Percentiles rank a stretch among this genome's conserved stretches.
phyloP scores from a whole-genome alignment of 441 rosid genomes.

The Kokia cookei region DNA sequence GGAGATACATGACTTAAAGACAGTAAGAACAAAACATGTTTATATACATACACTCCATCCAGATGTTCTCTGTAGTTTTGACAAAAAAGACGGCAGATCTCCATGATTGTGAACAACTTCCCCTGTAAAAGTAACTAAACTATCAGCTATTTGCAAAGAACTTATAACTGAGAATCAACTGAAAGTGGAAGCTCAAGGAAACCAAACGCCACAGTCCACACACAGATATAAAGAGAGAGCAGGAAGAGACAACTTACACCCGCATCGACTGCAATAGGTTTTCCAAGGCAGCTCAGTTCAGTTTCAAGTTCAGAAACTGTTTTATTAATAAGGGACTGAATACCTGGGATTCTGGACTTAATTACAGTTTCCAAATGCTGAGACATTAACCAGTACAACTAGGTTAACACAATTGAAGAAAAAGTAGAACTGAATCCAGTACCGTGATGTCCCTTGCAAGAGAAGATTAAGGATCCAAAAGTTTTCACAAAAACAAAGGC shows the following conservation, averaged over 20 bases:
- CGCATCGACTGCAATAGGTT: slow-evolving; percentile 94
- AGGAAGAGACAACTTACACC: slow-evolving; percentile 55
- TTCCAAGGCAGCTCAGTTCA: slow-evolving; percentile 95
- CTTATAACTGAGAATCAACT: not conserved
- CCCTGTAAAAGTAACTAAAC: slow-evolving; percentile 47
- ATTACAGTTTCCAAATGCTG: slow-evolving; percentile 99
- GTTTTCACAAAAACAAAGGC: not conserved
- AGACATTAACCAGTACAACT: slow-evolving; percentile 12
- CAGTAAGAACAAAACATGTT: not conserved
- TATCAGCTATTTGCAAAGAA: slow-evolving; percentile 9
- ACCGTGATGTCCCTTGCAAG: not conserved
- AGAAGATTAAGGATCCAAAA: not conserved
- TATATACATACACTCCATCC: slow-evolving; percentile 76
- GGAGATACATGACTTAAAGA: not conserved
- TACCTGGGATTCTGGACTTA: slow-evolving; percentile 91
- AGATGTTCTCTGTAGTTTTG: slow-evolving; percentile 95
- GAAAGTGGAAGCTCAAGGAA: not conserved
- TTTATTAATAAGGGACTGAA: slow-evolving; percentile 89
- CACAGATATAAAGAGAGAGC: not conserved
- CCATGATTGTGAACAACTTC: slow-evolving; percentile 88
- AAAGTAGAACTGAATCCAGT: not conserved
- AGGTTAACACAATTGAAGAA: slow-evolving; percentile 5
- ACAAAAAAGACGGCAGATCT: slow-evolving; percentile 93
- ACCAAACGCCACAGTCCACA: not conserved
- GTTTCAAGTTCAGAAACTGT: slow-evolving; percentile 77